A percentile compares a stretch with the other conserved stretches of the same genome.
phyloP scores from a whole-genome alignment of 2,329 filamentous ascomycete genomes.

The Passalora sequoiae region DNA sequence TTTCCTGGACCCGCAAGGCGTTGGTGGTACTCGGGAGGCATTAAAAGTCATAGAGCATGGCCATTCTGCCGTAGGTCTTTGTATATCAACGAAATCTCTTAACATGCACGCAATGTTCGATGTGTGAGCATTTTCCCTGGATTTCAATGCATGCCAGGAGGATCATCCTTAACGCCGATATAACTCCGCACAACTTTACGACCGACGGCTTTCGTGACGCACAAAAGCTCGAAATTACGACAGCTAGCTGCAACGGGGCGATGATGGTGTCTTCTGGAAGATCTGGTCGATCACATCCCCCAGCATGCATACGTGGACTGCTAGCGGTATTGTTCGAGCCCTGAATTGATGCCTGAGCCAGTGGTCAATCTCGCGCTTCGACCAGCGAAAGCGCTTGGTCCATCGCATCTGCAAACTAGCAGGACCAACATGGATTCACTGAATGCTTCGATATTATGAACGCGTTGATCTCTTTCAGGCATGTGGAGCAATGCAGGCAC shows the following conservation, averaged over 20 bases:
- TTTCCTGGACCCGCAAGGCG: conserved; percentile 6
- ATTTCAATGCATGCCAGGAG: background rate
- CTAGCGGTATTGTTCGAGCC: too few species aligned
- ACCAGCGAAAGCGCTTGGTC: too few species aligned
- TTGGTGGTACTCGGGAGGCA: conserved; percentile 6
- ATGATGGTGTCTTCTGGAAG: too few species aligned
- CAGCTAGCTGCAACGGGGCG: too few species aligned
- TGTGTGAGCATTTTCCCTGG: background rate
- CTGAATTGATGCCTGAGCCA: too few species aligned
- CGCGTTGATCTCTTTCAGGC: background rate
- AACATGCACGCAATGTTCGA: background rate
- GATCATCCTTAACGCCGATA: background rate
- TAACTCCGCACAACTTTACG: background rate
- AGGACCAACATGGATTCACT: background rate
- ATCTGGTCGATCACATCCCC: too few species aligned
- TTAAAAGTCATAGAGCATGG: conserved; percentile 7
- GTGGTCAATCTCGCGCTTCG: too few species aligned
- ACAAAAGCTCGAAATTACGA: too few species aligned
- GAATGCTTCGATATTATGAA: background rate
- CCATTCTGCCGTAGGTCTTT: background rate
- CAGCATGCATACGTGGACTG: too few species aligned
- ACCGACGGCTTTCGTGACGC: background rate
- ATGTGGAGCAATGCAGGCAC: background rate
- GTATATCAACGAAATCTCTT: conserved; percentile 6
- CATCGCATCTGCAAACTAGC: too few species aligned